A percentile compares a stretch with the other conserved stretches of the same genome.
These are phyloP conservation scores for Oropetium thomaeum DNA, from an alignment of 176 grass and related monocot species.

Conservation along the genomic window DNA sequence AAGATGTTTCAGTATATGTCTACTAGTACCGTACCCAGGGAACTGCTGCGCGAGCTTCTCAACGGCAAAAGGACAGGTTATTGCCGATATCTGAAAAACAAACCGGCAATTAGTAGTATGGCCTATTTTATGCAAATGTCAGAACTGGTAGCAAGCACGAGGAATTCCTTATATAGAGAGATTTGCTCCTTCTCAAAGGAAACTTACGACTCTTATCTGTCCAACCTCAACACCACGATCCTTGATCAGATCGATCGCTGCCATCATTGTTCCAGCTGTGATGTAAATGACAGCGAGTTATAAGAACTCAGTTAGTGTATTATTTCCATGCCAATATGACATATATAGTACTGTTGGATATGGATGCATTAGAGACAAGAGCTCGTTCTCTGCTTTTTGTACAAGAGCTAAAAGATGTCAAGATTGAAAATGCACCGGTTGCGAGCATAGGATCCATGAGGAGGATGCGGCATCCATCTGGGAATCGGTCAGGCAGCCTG, in stretches of 20 bases:
- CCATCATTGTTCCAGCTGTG: background rate
- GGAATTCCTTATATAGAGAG: too few species aligned
- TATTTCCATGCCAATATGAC: too few species aligned
- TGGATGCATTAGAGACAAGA: background rate
- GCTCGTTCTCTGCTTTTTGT: background rate
- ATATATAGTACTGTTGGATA: too few species aligned
- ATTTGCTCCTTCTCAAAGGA: too few species aligned
- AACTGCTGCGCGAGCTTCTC: background rate
- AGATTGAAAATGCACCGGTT: background rate
- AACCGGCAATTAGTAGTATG: background rate
- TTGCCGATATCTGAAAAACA: constrained; percentile 3
- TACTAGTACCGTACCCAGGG: background rate
- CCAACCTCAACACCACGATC: background rate
- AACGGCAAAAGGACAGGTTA: background rate
- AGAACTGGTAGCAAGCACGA: too few species aligned
- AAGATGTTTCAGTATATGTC: background rate
- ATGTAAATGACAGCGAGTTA: background rate
- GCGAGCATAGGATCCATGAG: background rate
- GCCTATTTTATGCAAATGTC: too few species aligned
- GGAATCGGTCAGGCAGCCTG: background rate
- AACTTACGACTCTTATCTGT: background rate
- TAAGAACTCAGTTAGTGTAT: background rate
- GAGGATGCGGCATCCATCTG: background rate
- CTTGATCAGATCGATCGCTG: background rate
- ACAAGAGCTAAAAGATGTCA: too few species aligned